Evolutionary conservation across 1,284 basidiomycete genomes (phyloP).

Genomic region (Cronartium ribicola): DNA sequence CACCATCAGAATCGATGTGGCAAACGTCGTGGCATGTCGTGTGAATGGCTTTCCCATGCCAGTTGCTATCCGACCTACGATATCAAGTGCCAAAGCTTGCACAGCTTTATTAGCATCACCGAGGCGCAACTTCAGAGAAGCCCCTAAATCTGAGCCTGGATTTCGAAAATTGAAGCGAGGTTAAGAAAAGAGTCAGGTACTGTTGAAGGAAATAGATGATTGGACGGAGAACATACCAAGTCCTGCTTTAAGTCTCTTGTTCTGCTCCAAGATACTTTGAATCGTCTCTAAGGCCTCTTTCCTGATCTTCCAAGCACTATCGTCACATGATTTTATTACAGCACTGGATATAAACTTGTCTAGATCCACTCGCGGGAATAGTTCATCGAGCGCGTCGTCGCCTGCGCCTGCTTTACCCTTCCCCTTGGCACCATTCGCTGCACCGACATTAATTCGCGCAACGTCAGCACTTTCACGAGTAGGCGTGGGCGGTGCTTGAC

Average conservation of each 20-base stretch:
- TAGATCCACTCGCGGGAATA: conserved; percentile 91
- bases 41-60: conserved; percentile 97
- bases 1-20: conserved; percentile 58
- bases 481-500: conserved; percentile 72
- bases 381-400: conserved; percentile 75
- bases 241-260: conserved; percentile 82
- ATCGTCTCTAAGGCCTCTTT: conserved; percentile 90
- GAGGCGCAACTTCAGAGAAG: conserved; percentile 80
- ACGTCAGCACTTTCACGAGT: conserved; percentile 71
- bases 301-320: conserved; percentile 87
- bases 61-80: conserved; percentile 78
- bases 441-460: conserved; percentile 48
- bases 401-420: conserved; percentile 53
- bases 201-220: background rate
- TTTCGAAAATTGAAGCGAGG: conserved; percentile 13
- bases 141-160: conserved; percentile 73
- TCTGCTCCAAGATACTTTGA: conserved; percentile 76
- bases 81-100: conserved; percentile 81
- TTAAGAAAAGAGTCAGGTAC: conserved; percentile 18
- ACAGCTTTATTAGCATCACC: conserved; percentile 92
- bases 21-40: conserved; percentile 74
- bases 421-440: conserved; percentile 53
- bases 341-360: conserved; percentile 82
- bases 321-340: conserved; percentile 69
- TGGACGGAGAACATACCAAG: conserved; percentile 63